Evolutionary conservation across 208 protist genomes (phyloP), one percentile per base, ranked within the genome.

Genomic region (Crithidia expoeki): DNA sequence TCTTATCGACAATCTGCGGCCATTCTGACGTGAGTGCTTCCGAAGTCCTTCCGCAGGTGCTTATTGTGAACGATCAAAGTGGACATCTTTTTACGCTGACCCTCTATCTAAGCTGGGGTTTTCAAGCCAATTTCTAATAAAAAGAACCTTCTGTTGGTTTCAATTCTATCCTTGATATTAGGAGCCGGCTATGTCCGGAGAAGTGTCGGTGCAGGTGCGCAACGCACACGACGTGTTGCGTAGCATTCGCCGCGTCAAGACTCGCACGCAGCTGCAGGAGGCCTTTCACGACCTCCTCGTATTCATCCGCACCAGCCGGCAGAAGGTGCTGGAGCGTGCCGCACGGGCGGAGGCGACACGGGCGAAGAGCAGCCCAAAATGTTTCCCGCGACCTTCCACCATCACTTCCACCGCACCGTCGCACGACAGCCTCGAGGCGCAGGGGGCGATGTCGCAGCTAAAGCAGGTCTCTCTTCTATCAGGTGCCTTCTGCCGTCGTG

Each of bases 401-500:
- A 6, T 44, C 7, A 11, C 51, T n/a, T 38, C 56, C 6, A 25
- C 52, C 9, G 28, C 53, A 12, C 33, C 69, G 23, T 62, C 69
- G 25, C 55, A 55, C 25, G 49, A 51, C 33, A 36, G 23, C 19
- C 17, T 49, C 1, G 56, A 62, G 62, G 57, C 49, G 27, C 71
- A 69, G 34, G 55, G 52, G 14, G 71, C 38, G 11, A 59, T 76
- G 42, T 70, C 63, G 14, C 71, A 76, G 56, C 47, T 76, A 38
- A 70, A 65, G 64, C 71, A 76, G 36, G 47, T 74, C 7, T 83
- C 78, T 14, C 62, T 83, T 16, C 66, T 86, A 19, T 69, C 68
- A 11, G 75, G 73, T n/a, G 81, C 81, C 27, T 76, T 83, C 25
- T 81, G 81, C 36, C 75, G 81, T 27, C 76, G 81, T 0, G 75